Base-by-base conservation (phyloP, 2,329 filamentous ascomycete genomes). In the Chalaropsis ovoidea region DNA sequence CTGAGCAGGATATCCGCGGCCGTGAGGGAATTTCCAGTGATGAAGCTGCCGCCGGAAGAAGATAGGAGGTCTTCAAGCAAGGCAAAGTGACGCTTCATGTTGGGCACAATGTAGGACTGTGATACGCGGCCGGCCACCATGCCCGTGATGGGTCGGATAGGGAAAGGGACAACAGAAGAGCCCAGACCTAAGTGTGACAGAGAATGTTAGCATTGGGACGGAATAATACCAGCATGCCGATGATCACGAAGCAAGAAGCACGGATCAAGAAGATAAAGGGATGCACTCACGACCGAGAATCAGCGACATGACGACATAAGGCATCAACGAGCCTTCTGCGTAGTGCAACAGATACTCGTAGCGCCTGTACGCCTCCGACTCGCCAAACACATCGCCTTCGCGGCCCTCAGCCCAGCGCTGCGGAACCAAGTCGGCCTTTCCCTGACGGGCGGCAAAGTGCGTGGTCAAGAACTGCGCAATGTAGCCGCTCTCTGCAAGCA, bases 381-480 rank as follows among this genome's bases (percentile, higher is more conserved):
- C 83, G 27, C 83, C 83, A 17, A 81, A 81, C 11, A 83, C 69
- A 70, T 80, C 77, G 63, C 79, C 78, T 72, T 86, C 82, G 71
- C 79, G 77, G n/a, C 82, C 83, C 0, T 80, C 79, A 71, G 77
- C 80, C 78, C 81, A 86, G 68, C 77, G 75, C 70, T 75, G 73
- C 3, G 83, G 84, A 2, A 66, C 56, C 65, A 82, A 73, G 63
- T 86, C 74, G 64, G 76, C 72, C 17, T 74, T 71, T 22, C 64
- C 64, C n/a, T 65, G 65, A 13, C 24, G 43, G 17, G 56, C 61
- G 7, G 74, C 73, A 65, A 79, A 82, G 71, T 86, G 81, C 64
- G 94, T 89, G 70, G 84, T 82, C 27, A 96, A 78, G 73, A 95
- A 96, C 76, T 95, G 88, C 11, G 85, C 79, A 70, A 96, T 93